Base-by-base conservation (phyloP, 2,329 filamentous ascomycete genomes). In the Alternaria panax region DNA sequence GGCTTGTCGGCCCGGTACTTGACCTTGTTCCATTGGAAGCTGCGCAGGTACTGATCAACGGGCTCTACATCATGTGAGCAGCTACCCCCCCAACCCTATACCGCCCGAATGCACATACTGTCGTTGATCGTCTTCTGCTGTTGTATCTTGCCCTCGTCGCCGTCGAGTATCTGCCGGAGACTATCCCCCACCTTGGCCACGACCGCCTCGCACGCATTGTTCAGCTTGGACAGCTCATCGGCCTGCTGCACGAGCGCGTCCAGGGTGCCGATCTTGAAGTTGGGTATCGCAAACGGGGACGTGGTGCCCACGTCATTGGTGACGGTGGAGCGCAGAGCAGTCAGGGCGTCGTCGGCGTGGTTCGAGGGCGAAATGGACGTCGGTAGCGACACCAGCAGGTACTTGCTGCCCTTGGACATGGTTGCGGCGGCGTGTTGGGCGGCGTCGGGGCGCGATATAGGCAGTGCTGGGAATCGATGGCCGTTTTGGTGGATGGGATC, bases 181-280 rank as follows among this genome's bases (percentile, higher is more conserved):
- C 93, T 93, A 73, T 97, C 93, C 67, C 88, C 89, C 36, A 98
- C 92, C 82, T 97, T 98, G 69, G 85, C 85, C 38, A 96, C 93
- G 7, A 97, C 92, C 53, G 85, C 87, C 79, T 93, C 88, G 78
- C 93, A 97, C 34, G 87, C 85, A 34, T 85, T 79, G 68, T 96
- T 92, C 51, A 98, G 88, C 87, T 97, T 98, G 59, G 89, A 86
- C 54, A 99, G 84, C 75, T 98, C 95, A 75, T 99, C 95, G 57
- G 95, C 95, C 80, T 99, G 94, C 81, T 97, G 92, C 43, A 99
- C 93, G 58, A 99, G 85, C 38, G 91, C 92, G 81, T 99, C 95
- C 36, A 99, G 86, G 0, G 95, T 97, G 59, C 95, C 95, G 78
- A 99, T 96, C 84, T 98, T 99, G 86, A 99, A 97, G 66, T 93